Base-by-base conservation (phyloP, 2,329 filamentous ascomycete species). In the Colletotrichum sp. region DNA sequence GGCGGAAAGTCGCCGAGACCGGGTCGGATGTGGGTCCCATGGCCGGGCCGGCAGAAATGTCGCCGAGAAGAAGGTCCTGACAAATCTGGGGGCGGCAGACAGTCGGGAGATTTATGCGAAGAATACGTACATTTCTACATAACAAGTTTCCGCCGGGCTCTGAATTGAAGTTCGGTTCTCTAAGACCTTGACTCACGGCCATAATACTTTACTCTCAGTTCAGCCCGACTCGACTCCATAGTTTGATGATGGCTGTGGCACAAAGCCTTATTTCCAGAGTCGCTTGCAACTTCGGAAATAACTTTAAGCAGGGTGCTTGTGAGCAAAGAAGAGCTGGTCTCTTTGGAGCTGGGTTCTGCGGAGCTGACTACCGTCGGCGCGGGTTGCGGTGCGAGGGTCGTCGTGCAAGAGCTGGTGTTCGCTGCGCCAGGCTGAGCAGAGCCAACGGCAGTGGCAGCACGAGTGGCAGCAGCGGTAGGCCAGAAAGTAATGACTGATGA, bases 291-390 rank as follows among this genome's bases (percentile, higher is more conserved):
- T 57, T 84, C 84, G 2, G 80, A 79, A 30, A 87, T 84, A 62
- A 86, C 69, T 26, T 87, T 87, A 70, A 82, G 82, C 83, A 85
- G 86, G 21, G 84, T 86, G 64, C 82, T 83, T 9, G 85, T 87
- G 32, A 82, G 79, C 5, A 85, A 73, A 8, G 78, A 78, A 3
- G 79, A 62, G 26, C 28, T 32, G 30, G 32, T 32, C n/a, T 49
- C 44, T 13, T 6, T 49, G 10, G n/a, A 49, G 18, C 39, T 44
- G 18, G 39, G 39, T n/a, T n/a, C 16, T 4, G 30, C 4, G 6
- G 59, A 62, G 26, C 28, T 15, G 59, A 34, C 5, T 32, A 8
- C 28, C 5, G 30, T n/a, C 34, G 52, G 30, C 65, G 21, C 4
- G 8, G 34, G 55, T 3, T 28, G 32, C 32, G 3, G 21, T 57